These are phyloP conservation scores for Adansonia gregorii DNA, from an alignment of 441 rosid genomes.

Conservation along the genomic window DNA sequence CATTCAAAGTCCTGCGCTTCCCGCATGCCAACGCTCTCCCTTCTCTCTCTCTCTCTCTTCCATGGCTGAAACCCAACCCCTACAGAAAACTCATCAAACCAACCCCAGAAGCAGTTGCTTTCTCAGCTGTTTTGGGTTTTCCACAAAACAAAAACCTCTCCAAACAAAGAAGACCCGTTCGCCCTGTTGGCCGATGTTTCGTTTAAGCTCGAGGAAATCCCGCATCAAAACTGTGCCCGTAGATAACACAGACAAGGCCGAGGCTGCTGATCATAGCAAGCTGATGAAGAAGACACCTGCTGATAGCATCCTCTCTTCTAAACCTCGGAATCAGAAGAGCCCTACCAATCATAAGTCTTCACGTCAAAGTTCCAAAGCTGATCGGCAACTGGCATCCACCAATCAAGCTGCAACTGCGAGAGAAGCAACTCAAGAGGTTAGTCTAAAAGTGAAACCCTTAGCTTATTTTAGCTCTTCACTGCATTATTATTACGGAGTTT, in stretches of 20 bases:
- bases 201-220: slow-evolving; percentile 29
- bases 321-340: background rate
- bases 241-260: slow-evolving; percentile 15
- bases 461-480: background rate
- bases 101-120: slow-evolving; percentile 28
- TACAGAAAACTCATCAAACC: slow-evolving; percentile 22
- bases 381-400: background rate
- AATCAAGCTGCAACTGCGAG: background rate
- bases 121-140: slow-evolving; percentile 47
- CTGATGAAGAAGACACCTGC: background rate
- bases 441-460: background rate
- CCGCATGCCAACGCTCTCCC: slow-evolving; percentile 33
- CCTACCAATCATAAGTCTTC: background rate
- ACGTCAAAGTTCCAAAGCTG: slow-evolving; percentile 6
- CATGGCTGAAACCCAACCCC: slow-evolving; percentile 34
- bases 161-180: slow-evolving; percentile 9
- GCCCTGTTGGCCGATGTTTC: slow-evolving; percentile 35
- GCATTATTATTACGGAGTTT: background rate
- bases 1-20: slow-evolving; percentile 43
- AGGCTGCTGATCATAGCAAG: background rate
- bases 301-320: background rate
- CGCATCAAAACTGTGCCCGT: slow-evolving; percentile 46
- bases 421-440: background rate
- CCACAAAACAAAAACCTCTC: slow-evolving; percentile 25
- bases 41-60: slow-evolving; percentile 25